Evolutionary conservation across 73 alveolate species (phyloP), one percentile per base, ranked within the genome.

Genomic region (Tetrahymena elliotti): DNA sequence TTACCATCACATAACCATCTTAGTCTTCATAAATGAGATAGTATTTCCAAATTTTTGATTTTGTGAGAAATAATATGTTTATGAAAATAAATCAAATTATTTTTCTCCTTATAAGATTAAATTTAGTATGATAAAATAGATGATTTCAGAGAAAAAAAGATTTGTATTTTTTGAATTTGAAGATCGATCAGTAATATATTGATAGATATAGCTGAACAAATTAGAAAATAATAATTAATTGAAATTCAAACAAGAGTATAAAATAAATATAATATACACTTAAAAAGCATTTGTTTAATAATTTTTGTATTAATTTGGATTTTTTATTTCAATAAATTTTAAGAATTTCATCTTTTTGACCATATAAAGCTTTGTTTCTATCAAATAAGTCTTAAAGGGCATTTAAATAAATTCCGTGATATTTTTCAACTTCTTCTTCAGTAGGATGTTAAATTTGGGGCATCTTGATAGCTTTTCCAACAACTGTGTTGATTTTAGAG

Each of bases 401-500:
- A n/a, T 94, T 53, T 20, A 94, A 52, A 33, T 94, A 94, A 6
- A 47, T 34, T 38, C 84, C 33, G 24, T 94, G 96, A 39, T 94
- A 94, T 94, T 88, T 94, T 40, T 94, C 95, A 10, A 94, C 52
- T 13, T 94, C 96, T 33, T 94, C 93, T 24, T 84, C 84, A 20
- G 96, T 33, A 84, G 96, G 96, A 88, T 94, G 84, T 12, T 88
- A 93, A 18, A 94, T 47, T 53, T 94, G 34, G 7, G 96, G 96
- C 52, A 84, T 39, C 39, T 84, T 83, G 35, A 94, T 84, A 13
- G 95, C 95, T 83, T 94, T 84, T 1, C 96, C 96, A 27, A 94
- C 93, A 33, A 94, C 96, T 1, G 95, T 94, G 33, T 52, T 53
- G 38, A 94, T n/a, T 31, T 34, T 54, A 88, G 41, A 84, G 83